Evolutionary conservation across 768 basidiomycete genomes (phyloP).

Genomic region (Kwoniella bestiolae): DNA sequence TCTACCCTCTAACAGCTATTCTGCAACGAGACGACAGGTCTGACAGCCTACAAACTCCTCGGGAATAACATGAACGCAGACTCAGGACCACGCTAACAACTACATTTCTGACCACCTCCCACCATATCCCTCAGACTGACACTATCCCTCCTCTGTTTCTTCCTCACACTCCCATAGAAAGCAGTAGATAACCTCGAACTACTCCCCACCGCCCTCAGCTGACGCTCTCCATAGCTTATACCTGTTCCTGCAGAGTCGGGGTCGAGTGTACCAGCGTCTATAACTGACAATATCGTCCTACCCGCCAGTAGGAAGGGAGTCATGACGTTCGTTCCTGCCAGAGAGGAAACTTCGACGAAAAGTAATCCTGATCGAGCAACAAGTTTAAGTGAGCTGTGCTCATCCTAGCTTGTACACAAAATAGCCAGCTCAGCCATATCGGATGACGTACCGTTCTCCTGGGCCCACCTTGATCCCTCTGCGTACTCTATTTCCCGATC

Average conservation of each 20-base stretch:
- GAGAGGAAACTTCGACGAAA: constrained; percentile 89
- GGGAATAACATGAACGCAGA: no score
- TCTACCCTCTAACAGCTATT: background rate
- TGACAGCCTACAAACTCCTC: no score
- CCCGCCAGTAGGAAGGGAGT: constrained; percentile 85
- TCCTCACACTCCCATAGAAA: constrained; percentile 32
- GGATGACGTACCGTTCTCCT: constrained; percentile 75
- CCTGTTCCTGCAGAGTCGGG: constrained; percentile 94
- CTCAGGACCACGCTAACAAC: constrained; percentile 39
- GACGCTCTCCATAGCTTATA: constrained; percentile 93
- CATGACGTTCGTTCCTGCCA: constrained; percentile 87
- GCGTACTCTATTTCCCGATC: constrained; percentile 91
- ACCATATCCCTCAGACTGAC: constrained; percentile 54
- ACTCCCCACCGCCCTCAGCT: constrained; percentile 85
- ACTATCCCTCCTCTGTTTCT: constrained; percentile 45
- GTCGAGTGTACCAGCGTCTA: constrained; percentile 87
- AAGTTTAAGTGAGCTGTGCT: background rate
- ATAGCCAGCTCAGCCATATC: background rate
- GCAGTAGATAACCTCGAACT: constrained; percentile 81
- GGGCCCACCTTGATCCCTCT: constrained; percentile 94
- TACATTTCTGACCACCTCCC: constrained; percentile 44
- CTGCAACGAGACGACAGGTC: background rate
- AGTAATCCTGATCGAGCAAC: constrained; percentile 70
- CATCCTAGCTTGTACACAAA: background rate
- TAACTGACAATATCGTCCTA: constrained; percentile 82